Conservation (phyloP, 176 grass and related monocot species). For the Bolboschoenus planiculmis region DNA sequence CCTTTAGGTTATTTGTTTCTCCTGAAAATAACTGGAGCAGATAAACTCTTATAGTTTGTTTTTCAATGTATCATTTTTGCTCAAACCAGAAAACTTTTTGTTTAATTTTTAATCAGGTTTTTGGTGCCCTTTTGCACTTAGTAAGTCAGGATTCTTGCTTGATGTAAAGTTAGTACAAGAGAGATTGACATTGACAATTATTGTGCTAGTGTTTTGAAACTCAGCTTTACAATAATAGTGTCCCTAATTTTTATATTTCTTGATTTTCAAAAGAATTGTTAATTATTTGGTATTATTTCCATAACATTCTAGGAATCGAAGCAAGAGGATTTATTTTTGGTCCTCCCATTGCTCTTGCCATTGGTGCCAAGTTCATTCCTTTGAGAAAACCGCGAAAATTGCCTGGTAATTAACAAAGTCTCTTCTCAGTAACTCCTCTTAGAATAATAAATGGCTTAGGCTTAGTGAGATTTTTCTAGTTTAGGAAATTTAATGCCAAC, state of each 20-base stretch:
- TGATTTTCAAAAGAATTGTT: not conserved
- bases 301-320: conserved; percentile 57
- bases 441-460: not conserved
- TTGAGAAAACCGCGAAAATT: conserved; percentile 90
- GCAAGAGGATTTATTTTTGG: conserved; percentile 87
- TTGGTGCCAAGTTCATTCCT: conserved; percentile 90
- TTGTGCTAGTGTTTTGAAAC: not conserved
- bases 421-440: not conserved
- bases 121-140: not conserved
- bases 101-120: not conserved
- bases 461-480: not conserved
- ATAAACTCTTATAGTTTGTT: not conserved
- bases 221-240: not conserved
- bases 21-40: not conserved
- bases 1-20: not conserved
- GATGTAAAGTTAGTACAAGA: not conserved
- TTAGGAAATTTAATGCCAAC: not conserved
- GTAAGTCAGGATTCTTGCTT: not conserved
- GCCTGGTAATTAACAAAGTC: conserved; percentile 37
- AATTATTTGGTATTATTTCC: not conserved
- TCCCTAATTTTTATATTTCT: not conserved
- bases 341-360: conserved; percentile 54
- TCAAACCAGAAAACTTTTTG: not conserved
- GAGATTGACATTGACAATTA: not conserved
- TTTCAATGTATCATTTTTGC: not conserved